These are phyloP conservation scores for Mortierella sp. DNA, from an alignment of 371 early-diverging fungal species.

Conservation along the genomic window DNA sequence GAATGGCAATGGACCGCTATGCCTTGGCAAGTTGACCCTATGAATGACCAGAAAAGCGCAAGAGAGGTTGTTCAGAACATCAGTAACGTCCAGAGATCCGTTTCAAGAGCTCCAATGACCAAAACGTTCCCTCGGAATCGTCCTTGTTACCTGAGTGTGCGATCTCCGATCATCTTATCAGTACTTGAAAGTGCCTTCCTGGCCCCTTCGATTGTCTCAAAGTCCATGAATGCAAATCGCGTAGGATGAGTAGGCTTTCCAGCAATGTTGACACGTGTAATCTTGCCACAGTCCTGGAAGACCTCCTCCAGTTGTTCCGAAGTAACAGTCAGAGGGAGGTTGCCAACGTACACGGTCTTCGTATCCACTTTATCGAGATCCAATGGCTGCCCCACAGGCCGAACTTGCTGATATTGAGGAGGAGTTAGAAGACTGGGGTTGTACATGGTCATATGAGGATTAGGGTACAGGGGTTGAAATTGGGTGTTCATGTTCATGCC, in stretches of 20 bases:
- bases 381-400: constrained; percentile 29
- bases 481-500: constrained; percentile 29
- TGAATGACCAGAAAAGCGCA: neutral
- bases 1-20: constrained; percentile 39
- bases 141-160: constrained; percentile 31
- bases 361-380: constrained; percentile 72
- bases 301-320: constrained; percentile 63
- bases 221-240: constrained; percentile 81
- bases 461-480: constrained; percentile 44
- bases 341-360: constrained; percentile 79
- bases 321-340: constrained; percentile 66
- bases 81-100: no score
- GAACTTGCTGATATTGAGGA: constrained; percentile 24
- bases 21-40: constrained; percentile 44
- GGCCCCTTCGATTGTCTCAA: constrained; percentile 67
- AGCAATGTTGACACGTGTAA: constrained; percentile 77
- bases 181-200: constrained; percentile 63
- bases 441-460: constrained; percentile 55
- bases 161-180: constrained; percentile 43
- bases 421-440: constrained; percentile 51
- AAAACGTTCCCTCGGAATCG: neutral
- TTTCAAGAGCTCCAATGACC: neutral
- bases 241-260: constrained; percentile 71
- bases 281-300: constrained; percentile 65
- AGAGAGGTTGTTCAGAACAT: neutral